Evolutionary conservation across 2,329 filamentous ascomycete genomes (phyloP), one percentile per base, ranked within the genome.

Genomic region (Talaromyces sp.): DNA sequence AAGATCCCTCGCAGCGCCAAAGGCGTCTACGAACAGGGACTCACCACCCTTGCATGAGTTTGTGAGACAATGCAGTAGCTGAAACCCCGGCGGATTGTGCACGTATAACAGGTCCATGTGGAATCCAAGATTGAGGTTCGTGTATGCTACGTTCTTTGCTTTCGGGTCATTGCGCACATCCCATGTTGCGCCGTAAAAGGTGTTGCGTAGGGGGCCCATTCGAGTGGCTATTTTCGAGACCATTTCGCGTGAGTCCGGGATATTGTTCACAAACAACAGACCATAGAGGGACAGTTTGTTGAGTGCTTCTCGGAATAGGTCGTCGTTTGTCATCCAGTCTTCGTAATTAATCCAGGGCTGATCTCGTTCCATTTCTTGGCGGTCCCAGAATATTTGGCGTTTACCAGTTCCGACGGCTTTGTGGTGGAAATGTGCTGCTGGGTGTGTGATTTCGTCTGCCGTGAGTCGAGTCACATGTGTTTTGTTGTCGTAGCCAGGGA

Each of bases 91-190:
- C 2, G 91, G 88, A 60, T 91, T 86, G 14, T 85, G 80, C 78
- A 95, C 89, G 79, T 98, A 98, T 63, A 97, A 83, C 47, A 98
- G 84, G 75, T 98, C 95, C 86, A 97, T 95, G 79, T 99, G 95
- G 57, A 97, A 88, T 16, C 91, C 91, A 1, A 98, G 87, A 72
- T 88, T 89, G 58, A 89, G 84, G 72, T 85, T 89, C 0, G 94
- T 97, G 79, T 98, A 93, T 10, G 95, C 94, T 3, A 97, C 91
- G 74, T 98, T 98, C 74, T 94, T 93, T 27, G 93, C 92, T 63
- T 91, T 77, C 1, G 90, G 89, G 62, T 96, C 90, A 3, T 89
- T 92, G 62, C 88, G 86, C 13, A 98, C 94, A 76, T 97, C 90
- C 88, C 93, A 98, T 0, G 92, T 96, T 70, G 84, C 82, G 48